phyloP scores from a whole-genome alignment of 2,329 filamentous ascomycete genomes.

The Clonostachys byssicola region DNA sequence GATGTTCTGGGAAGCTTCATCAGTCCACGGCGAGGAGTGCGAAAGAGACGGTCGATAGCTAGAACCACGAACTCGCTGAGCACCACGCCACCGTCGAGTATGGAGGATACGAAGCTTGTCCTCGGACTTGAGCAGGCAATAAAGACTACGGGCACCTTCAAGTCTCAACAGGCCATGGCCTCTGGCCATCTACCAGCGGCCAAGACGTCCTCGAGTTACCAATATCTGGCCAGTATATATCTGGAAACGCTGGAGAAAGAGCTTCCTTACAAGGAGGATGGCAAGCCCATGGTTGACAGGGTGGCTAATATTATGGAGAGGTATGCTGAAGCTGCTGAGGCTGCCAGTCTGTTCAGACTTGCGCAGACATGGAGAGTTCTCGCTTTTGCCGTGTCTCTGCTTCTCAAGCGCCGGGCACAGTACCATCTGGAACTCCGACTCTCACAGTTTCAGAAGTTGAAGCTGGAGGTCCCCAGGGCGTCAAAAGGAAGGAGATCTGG shows the following conservation, averaged over 20 bases:
- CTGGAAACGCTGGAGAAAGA: slow-evolving; percentile 46
- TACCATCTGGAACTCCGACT: slow-evolving; percentile 40
- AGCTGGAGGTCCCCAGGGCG: neutral
- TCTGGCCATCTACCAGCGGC: slow-evolving; percentile 52
- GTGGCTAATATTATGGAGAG: slow-evolving; percentile 47
- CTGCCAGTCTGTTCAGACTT: slow-evolving; percentile 51
- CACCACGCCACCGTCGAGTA: slow-evolving; percentile 44
- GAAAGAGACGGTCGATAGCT: slow-evolving; percentile 38
- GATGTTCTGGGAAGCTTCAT: slow-evolving; percentile 57
- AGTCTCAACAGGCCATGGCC: slow-evolving; percentile 58
- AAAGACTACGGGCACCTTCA: slow-evolving; percentile 51
- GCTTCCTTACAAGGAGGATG: slow-evolving; percentile 34
- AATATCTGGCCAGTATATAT: slow-evolving; percentile 52
- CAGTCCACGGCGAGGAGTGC: slow-evolving; percentile 33
- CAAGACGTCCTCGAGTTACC: slow-evolving; percentile 45
- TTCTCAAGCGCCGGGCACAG: slow-evolving; percentile 49
- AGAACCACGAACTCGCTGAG: slow-evolving; percentile 40
- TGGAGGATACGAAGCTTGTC: slow-evolving; percentile 29
- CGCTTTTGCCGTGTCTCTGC: slow-evolving; percentile 48
- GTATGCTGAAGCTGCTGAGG: slow-evolving; percentile 54
- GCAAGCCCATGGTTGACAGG: slow-evolving; percentile 36
- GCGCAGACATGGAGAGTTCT: slow-evolving; percentile 63
- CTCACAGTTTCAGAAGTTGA: neutral
- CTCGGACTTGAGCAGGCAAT: slow-evolving; percentile 55
- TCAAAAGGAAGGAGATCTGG: slow-evolving; percentile 7